Conservation (phyloP, 805 yeast genomes). For the Ogataea pignaliae region DNA sequence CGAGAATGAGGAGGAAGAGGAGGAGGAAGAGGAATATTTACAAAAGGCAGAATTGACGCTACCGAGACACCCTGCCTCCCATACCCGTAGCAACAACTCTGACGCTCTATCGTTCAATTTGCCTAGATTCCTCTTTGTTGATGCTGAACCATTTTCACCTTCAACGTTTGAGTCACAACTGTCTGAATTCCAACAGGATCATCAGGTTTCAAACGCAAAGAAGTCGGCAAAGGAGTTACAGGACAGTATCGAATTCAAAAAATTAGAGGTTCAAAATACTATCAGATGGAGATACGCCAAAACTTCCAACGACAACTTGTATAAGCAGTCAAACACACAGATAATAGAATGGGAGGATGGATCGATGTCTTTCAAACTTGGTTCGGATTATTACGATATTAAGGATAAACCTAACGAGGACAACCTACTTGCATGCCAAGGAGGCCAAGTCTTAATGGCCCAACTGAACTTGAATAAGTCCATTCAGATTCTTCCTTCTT, state of each 20-base stretch:
- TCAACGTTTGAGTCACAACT: constrained; percentile 45
- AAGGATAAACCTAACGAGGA: constrained; percentile 61
- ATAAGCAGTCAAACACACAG: constrained; percentile 84
- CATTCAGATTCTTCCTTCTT: constrained; percentile 80
- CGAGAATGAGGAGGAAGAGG: constrained; percentile 33
- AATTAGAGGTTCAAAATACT: constrained; percentile 48
- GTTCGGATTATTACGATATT: constrained; percentile 83
- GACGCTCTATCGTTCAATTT: constrained; percentile 48
- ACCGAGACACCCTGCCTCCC: constrained; percentile 50
- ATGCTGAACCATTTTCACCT: constrained; percentile 85
- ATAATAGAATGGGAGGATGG: constrained; percentile 96
- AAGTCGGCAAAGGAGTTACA: constrained; percentile 48
- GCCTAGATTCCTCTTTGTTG: constrained; percentile 80
- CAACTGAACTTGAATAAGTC: constrained; percentile 60
- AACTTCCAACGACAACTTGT: constrained; percentile 63
- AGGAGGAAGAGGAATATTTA: constrained; percentile 25
- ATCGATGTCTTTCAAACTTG: constrained; percentile 75
- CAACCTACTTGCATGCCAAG: constrained; percentile 67
- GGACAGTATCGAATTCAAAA: constrained; percentile 36
- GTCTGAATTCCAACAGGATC: constrained; percentile 35
- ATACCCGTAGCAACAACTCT: constrained; percentile 27
- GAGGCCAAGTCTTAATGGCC: constrained; percentile 65
- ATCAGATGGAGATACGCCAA: constrained; percentile 91
- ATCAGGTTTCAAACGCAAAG: constrained; percentile 28
- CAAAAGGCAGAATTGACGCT: constrained; percentile 36